Evolutionary conservation across 2,329 filamentous ascomycete genomes (phyloP).

Genomic region (Calonectria multiphialidica): DNA sequence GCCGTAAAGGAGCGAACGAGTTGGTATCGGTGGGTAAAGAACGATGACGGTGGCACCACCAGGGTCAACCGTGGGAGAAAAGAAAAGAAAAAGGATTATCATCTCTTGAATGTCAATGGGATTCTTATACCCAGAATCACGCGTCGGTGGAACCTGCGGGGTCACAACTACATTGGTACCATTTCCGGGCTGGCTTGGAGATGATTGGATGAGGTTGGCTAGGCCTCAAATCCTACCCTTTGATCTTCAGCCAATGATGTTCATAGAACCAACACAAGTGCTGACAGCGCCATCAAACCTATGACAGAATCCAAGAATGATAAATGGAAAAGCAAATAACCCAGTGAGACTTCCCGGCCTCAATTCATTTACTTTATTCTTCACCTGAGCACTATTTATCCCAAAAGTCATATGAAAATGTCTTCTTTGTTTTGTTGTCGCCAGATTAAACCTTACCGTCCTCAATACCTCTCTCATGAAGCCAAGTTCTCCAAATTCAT

Average conservation of each 20-base stretch:
- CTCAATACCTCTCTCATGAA: constrained; percentile 15
- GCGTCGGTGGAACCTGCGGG: background rate
- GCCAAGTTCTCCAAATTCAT: constrained; percentile 20
- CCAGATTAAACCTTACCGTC: constrained; percentile 5
- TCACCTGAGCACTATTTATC: background rate
- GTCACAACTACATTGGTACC: background rate
- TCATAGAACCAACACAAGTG: background rate
- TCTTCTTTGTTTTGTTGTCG: constrained; percentile 19
- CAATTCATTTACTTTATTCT: too few relatives aligned
- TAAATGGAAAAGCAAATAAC: background rate
- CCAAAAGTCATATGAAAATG: constrained; percentile 3
- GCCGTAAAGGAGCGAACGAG: background rate
- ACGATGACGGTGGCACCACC: background rate
- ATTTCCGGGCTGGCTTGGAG: background rate
- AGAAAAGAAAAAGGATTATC: too few relatives aligned
- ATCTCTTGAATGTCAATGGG: background rate
- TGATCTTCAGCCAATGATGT: background rate
- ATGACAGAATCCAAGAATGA: background rate
- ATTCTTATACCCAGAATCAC: background rate
- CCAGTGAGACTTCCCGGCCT: background rate
- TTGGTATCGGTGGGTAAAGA: constrained; percentile 3
- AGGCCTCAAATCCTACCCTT: background rate
- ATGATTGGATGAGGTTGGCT: background rate
- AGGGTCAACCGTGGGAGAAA: constrained; percentile 7
- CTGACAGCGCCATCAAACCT: background rate